Evolutionary conservation across 257 asterid genomes (phyloP), one percentile per base, ranked within the genome.

Genomic region (Gardenia jasminoides): DNA sequence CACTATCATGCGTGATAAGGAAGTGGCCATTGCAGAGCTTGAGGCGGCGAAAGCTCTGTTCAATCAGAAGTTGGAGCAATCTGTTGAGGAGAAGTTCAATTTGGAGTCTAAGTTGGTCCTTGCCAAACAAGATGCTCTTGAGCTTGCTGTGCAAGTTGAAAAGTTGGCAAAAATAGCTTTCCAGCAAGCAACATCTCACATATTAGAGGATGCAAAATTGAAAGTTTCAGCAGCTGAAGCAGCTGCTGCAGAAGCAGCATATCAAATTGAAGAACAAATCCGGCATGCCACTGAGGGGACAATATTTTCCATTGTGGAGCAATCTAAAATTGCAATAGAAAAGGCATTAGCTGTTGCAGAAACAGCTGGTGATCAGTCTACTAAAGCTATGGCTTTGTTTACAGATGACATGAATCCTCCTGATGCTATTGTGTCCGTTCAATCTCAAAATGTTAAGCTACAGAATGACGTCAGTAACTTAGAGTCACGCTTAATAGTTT

Each of bases 81-180:
- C 86, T 73, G 75, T 85, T 67, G 86, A 80, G 75, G 84, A 82
- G 82, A 85, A 73, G 75, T 85, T 85, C 78, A 82, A 74, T 31
- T 69, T 85, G 80, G 84, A 85, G 82, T 79, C 86, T 67, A 80
- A 80, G 82, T 80, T 85, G 86, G 83, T 82, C 81, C 86, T 85
- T 76, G 88, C 88, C 28, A 82, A 85, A 74, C 76, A 80, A 61
- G 88, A 85, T 80, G 86, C 88, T 67, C 81, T 85, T 82, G 88
- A 85, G 68, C 88, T 85, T 82, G 88, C 88, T 12, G 86, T 85
- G 75, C 88, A 85, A 59, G 86, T 85, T 68, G 88, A 85, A 81
- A 85, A 82, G 78, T 73, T 85, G 83, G 88, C 86, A 19, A 86
- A 80, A 81, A 16, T 78, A 64, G 83, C 88, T 82, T 85, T 85